Base-by-base conservation (phyloP, 805 yeast genomes). In the Myxozyma nipponensis region DNA sequence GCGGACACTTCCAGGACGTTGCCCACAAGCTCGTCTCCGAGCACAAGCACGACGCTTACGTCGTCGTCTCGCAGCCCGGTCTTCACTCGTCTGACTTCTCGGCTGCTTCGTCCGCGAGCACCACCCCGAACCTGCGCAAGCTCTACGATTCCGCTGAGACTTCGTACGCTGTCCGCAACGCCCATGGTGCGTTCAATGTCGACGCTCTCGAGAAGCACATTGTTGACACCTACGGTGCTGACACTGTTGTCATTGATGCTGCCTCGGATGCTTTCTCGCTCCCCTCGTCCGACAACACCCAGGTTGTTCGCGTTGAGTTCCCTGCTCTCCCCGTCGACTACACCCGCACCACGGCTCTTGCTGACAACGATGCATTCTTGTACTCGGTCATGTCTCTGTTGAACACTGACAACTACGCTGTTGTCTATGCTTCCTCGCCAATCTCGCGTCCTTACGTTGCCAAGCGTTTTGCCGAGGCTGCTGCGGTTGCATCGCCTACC, bases 241-340 rank as follows among this genome's bases (percentile, higher is more conserved):
- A 72, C 46, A 63, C 70, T 1, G 61, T 78, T 39, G 60, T 59
- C 24, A 69, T 76, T 9, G 69, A 69, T 4, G 70, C 74, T n/a
- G 49, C 49, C 30, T 37, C 70, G 3, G 79, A 75, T 4, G 70
- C 72, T 10, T 59, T 65, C 50, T 73, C 77, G 22, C 77, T 78
- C 2, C 86, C 84, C 64, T 72, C 78, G 35, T 95, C 87, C 62
- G 69, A 80, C 1, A 68, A 77, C 23, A 79, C 78, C 21, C 72
- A 95, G 54, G 75, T 86, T 10, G 77, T 91, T 25, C 68, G 73
- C 17, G 67, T 89, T 7, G 74, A 81, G 35, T 73, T 84, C 51
- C 75, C 80, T 1, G 71, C 69, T n/a, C 68, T 86, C 23, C 74
- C 77, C 0, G 49, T 37, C 35, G 60, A 60, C 54, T 38, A 48